Evolutionary conservation across 1,139 yeast genomes (phyloP), one percentile per base, ranked within the genome.

Genomic region (Debaryomyces psychrophilus): DNA sequence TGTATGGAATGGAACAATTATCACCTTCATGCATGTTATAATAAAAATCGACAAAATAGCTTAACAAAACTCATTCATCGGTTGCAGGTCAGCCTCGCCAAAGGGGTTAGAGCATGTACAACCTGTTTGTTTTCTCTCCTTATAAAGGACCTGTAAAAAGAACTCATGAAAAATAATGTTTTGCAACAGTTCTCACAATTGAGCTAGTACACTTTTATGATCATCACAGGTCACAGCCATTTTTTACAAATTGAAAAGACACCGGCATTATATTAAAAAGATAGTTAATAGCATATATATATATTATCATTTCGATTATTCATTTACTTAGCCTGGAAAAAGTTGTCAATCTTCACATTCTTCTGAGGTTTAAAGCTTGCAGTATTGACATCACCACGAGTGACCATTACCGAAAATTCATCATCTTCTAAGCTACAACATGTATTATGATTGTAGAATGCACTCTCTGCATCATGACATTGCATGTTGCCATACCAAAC

Each of bases 291-390:
- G 17, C 31, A 29, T 29, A 15, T 7, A 29, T 29, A 15, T 6
- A 29, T 15, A 29, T 14, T 15, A 1, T 59, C 77, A 9, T 31
- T 17, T 31, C 2, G 8, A 31, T 31, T n/a, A 6, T 29, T 31
- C 20, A 17, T 31, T 17, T 11, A 9, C 12, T 17, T 31, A 17
- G 8, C 36, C 26, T 33, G 18, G 9, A 33, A 33, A 12, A 33
- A 33, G 15, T 33, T 33, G 15, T 33, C 37, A 14, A 33, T 33
- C 37, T 33, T 33, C 26, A 33, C 37, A 33, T 33, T 18, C 15
- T 33, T 33, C 6, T 18, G 26, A 20, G 37, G 26, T 12, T 33
- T 33, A 25, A 20, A 18, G 11, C 9, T 11, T 20, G 37, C n/a
- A 22, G 15, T 33, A 15, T 22, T 33, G 14, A 22, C 17, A 23